These are phyloP conservation scores for Pseudonitzschia pungens DNA, from an alignment of 108 stramenopile species.

Conservation along the genomic window DNA sequence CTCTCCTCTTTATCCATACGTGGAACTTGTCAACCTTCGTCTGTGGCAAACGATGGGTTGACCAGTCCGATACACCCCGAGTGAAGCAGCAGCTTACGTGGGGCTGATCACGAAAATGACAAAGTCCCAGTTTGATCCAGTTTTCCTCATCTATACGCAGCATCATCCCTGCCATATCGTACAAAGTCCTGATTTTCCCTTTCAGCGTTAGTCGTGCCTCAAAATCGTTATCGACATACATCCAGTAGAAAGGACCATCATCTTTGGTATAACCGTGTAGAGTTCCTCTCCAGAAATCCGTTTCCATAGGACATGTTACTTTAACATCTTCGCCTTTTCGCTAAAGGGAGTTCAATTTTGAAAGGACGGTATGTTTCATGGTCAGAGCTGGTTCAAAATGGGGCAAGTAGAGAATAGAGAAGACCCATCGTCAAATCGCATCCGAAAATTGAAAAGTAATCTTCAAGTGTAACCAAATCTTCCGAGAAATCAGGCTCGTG, in stretches of 20 bases:
- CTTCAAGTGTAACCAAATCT: too few species aligned
- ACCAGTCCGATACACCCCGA: conserved; percentile 49
- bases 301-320: conserved; percentile 31
- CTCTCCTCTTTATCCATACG: conserved; percentile 41
- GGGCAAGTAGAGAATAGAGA: neutral
- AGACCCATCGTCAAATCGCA: neutral
- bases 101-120: conserved; percentile 36
- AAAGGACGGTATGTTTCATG: neutral
- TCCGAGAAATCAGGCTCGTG: neutral
- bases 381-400: neutral
- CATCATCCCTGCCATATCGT: conserved; percentile 58
- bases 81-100: conserved; percentile 47
- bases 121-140: conserved; percentile 44
- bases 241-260: conserved; percentile 47
- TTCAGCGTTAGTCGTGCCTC: conserved; percentile 38
- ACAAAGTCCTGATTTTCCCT: conserved; percentile 34
- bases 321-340: conserved; percentile 40
- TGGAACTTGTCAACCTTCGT: conserved; percentile 32
- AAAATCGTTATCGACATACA: conserved; percentile 40
- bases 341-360: neutral
- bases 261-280: conserved; percentile 42
- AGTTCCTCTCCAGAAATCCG: conserved; percentile 43
- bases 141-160: conserved; percentile 42
- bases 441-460: neutral
- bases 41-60: conserved; percentile 37